A percentile compares a stretch with the other conserved stretches of the same genome.
These are phyloP conservation scores for Lepiota venenata DNA, from an alignment of 768 basidiomycete species.

Conservation along the genomic window DNA sequence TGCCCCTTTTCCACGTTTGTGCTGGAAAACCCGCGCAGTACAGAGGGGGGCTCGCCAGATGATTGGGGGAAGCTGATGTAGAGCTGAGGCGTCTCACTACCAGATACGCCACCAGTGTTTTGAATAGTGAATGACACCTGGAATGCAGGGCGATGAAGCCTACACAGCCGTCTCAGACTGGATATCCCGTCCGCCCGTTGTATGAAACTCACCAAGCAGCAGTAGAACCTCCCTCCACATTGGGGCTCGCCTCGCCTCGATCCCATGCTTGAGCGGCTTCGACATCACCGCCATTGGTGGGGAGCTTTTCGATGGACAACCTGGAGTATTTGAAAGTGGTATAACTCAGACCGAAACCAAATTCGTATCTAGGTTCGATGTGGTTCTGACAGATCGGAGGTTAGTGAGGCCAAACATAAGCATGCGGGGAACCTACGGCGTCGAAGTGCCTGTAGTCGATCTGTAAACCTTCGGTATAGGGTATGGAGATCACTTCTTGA, in stretches of 20 bases:
- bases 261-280: slow-evolving; percentile 51
- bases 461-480: slow-evolving; percentile 38
- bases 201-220: slow-evolving; percentile 48
- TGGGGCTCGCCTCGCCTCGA: slow-evolving; percentile 50
- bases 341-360: slow-evolving; percentile 89
- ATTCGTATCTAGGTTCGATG: slow-evolving; percentile 80
- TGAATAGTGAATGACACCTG: slow-evolving; percentile 59
- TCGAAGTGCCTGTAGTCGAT: slow-evolving; percentile 79
- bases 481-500: slow-evolving; percentile 43
- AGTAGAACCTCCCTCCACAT: slow-evolving; percentile 53
- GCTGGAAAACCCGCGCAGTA: slow-evolving; percentile 70
- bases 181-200: background rate
- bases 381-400: slow-evolving; percentile 39
- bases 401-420: background rate
- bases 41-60: slow-evolving; percentile 65
- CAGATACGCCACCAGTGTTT: slow-evolving; percentile 60
- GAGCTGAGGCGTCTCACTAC: slow-evolving; percentile 69
- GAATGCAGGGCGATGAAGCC: slow-evolving; percentile 66
- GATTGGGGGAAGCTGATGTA: slow-evolving; percentile 67
- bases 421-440: slow-evolving; percentile 39
- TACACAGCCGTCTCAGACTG: slow-evolving; percentile 15
- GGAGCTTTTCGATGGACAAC: slow-evolving; percentile 45
- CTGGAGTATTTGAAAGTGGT: slow-evolving; percentile 73
- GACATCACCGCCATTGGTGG: slow-evolving; percentile 30
- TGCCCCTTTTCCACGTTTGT: slow-evolving; percentile 47